Evolutionary conservation across 2,329 filamentous ascomycete species (phyloP), one percentile per base, ranked within the genome.

Genomic region (Monilinia fructigena): DNA sequence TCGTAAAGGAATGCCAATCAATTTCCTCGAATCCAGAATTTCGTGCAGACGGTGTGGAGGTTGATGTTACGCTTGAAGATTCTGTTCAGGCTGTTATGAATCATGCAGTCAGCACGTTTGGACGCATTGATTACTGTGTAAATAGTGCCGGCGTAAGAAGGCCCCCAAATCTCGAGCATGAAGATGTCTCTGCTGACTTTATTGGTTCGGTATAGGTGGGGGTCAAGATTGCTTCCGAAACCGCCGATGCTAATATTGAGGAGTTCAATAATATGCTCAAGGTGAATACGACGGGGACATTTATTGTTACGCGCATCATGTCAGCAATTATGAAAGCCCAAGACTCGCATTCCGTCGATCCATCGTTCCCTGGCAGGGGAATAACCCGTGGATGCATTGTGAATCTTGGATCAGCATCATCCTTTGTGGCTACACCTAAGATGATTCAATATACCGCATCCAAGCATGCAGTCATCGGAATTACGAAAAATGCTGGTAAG

Each of bases 71-170:
- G 18, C 12, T 12, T 16, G 53, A 65, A 35, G 28, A 28, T 1
- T 63, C 59, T 5, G 68, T 69, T 4, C 7, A 65, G 20, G 26
- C 20, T n/a, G 47, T 53, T 8, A 50, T 62, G 8, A 23, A 28
- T 8, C 23, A 61, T 28, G 55, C 40, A 38, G 35, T 52, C 3
- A 20, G 50, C 11, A n/a, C 16, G 2, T 68, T 68, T 55, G 68
- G 68, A 0, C 54, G 66, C 2, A 66, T 69, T 16, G 68, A 69
- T 52, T 69, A 68, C 42, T 63, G 59, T 45, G 63, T 69, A 1
- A 66, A 69, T 50, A 48, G 48, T 48, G 68, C 68, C 14, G 68
- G 68, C 0, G 68, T 69, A 53, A 66, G 66, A 8, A 20, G 14
- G 16, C 40, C n/a, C 42, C 40, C 45, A 18, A 31, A 4, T 26